Evolutionary conservation across 306 rosid genomes (phyloP), one percentile per base, ranked within the genome.

Genomic region (Trifolium dubium): DNA sequence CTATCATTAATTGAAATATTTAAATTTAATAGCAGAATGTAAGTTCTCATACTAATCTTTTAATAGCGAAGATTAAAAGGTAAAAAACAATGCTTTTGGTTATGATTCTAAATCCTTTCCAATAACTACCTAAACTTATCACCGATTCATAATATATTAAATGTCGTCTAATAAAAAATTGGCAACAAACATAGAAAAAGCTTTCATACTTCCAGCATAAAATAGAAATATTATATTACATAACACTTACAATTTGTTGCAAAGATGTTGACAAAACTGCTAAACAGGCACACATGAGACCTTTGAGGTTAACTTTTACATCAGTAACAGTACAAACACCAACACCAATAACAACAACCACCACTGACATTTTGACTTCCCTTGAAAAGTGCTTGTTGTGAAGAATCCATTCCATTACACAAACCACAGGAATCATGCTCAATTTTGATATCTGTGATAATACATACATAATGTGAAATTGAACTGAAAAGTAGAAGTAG

Each of bases 391-490:
- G 84, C 74, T 92, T 90, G 82, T 32, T 85, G 82, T 92, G 94
- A 82, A 92, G 78, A 72, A 92, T 87, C 98, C 95, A 89, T 79
- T 92, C 98, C 96, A 92, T 86, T 64, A 92, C 86, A 77, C 97
- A 92, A 31, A 92, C 98, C 86, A 92, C 98, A 0, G 97, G 97
- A 86, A 92, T 92, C 98, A 92, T 92, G 90, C 98, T 92, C 41
- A 92, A 81, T 81, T 92, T 92, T 53, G 98, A 90, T 74, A 90
- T 90, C 97, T 92, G 88, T 19, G 8, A 63, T 9, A 37, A 37
- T 37, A 37, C 41, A 73, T 3, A 59, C 8, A 77, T 51, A 67
- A 54, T 6, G 2, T 41, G 63, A 72, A 55, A 71, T 61, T 72
- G 43, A 75, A 61, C 51, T 14, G 3, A 63, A 59, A 49, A 47